phyloP scores from a whole-genome alignment of 2,329 filamentous ascomycete species.

The Penicillium hesseltinei region DNA sequence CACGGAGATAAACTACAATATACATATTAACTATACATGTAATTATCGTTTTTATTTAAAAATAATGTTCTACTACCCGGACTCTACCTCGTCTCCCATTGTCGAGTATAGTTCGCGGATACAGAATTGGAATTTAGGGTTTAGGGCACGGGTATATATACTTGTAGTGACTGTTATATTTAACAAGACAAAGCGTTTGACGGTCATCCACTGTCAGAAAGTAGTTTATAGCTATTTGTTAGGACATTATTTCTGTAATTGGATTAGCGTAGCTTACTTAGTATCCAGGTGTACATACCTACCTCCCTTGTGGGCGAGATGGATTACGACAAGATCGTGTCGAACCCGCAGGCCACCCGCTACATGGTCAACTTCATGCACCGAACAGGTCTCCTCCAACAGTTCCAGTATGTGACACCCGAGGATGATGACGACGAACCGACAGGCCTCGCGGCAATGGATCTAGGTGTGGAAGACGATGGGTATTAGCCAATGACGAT shows the following conservation, averaged over 20 bases:
- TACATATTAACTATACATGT: background rate
- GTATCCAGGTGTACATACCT: background rate
- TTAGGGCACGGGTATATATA: constrained; percentile 29
- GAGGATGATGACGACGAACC: no score
- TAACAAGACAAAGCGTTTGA: no score
- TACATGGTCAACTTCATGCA: no score
- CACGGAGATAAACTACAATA: background rate
- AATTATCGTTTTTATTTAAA: background rate
- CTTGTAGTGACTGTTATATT: background rate
- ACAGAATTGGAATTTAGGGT: constrained; percentile 31
- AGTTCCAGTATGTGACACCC: no score
- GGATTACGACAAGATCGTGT: no score
- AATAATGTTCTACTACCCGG: background rate
- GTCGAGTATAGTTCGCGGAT: background rate
- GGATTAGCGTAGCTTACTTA: background rate
- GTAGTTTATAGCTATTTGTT: background rate
- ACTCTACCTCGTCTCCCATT: background rate
- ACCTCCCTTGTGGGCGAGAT: no score
- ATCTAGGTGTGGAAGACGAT: no score
- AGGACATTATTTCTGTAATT: background rate
- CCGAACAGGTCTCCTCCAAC: no score
- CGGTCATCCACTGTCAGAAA: no score
- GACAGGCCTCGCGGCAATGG: no score
- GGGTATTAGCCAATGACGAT: no score
- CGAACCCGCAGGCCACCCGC: no score